Conservation (phyloP, 1,284 basidiomycete genomes). For the Cryptococcus maquisensis region DNA sequence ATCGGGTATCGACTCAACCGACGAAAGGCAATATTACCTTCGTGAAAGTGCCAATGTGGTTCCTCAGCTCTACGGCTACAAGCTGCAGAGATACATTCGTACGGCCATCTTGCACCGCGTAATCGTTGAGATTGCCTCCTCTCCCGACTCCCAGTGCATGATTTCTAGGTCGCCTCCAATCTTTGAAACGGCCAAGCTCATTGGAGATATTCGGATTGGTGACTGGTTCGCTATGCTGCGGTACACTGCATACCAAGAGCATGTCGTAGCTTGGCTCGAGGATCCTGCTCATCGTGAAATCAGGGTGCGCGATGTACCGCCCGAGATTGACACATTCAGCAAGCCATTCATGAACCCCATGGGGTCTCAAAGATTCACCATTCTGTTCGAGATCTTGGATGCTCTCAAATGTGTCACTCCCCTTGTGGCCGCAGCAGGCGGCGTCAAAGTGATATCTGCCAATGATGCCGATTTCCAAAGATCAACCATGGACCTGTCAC, state of each 20-base stretch:
- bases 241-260: slow-evolving; percentile 25
- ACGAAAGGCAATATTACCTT: slow-evolving; percentile 18
- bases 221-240: slow-evolving; percentile 29
- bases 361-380: too few relatives aligned
- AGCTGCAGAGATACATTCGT: slow-evolving; percentile 26
- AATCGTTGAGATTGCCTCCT: slow-evolving; percentile 2
- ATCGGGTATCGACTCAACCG: background rate
- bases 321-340: background rate
- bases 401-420: slow-evolving; percentile 33
- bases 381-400: slow-evolving; percentile 21
- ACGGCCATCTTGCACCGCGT: slow-evolving; percentile 27
- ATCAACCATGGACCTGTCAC: slow-evolving; percentile 5
- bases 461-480: slow-evolving; percentile 6
- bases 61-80: slow-evolving; percentile 31
- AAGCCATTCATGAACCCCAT: too few relatives aligned
- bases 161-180: slow-evolving; percentile 25
- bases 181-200: slow-evolving; percentile 34
- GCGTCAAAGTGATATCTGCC: slow-evolving; percentile 8
- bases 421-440: slow-evolving; percentile 10
- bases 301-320: slow-evolving; percentile 23
- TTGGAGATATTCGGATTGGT: slow-evolving; percentile 32
- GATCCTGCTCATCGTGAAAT: slow-evolving; percentile 22
- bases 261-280: slow-evolving; percentile 29
- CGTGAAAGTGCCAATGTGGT: slow-evolving; percentile 28
- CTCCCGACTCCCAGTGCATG: slow-evolving; percentile 13